Percentiles rank a stretch among this genome's conserved stretches.
Conservation (phyloP, 768 basidiomycete genomes). For the Boletus bicolor region DNA sequence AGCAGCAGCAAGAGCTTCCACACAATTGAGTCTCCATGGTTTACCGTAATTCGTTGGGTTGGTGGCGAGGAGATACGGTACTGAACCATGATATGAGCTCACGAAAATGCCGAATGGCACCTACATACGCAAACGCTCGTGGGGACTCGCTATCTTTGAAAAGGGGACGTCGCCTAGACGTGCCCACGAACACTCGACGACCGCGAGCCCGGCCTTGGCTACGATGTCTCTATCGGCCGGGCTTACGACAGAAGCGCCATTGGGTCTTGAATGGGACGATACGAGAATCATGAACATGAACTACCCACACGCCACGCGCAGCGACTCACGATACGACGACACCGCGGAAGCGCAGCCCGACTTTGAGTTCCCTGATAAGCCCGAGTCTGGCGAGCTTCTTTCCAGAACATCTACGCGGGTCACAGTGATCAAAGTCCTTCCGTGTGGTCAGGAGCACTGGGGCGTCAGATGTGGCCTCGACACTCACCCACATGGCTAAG, state of each 20-base stretch:
- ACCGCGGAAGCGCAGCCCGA: constrained; percentile 87
- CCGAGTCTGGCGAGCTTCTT: constrained; percentile 88
- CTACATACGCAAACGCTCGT: constrained; percentile 82
- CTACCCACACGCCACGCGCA: background rate
- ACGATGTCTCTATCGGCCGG: constrained; percentile 85
- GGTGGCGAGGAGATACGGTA: constrained; percentile 91
- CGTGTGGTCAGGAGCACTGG: background rate
- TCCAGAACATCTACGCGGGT: constrained; percentile 82
- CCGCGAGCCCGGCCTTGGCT: constrained; percentile 73
- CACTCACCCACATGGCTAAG: constrained; percentile 93
- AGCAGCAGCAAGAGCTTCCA: constrained; percentile 90
- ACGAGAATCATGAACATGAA: background rate
- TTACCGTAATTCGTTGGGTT: constrained; percentile 99
- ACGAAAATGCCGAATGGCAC: background rate
- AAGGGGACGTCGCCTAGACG: constrained; percentile 94
- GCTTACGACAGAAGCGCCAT: constrained; percentile 73
- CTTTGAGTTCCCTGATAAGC: constrained; percentile 75
- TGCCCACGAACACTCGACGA: constrained; percentile 99
- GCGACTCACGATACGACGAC: constrained; percentile 85
- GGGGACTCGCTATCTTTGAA: constrained; percentile 85
- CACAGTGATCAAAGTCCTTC: constrained; percentile 97
- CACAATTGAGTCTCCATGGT: constrained; percentile 94
- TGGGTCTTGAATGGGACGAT: constrained; percentile 55
- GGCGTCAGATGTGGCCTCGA: background rate
- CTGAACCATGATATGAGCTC: constrained; percentile 39